Conservation (phyloP, 257 asterid species). For the Ocimum tenuiflorum region DNA sequence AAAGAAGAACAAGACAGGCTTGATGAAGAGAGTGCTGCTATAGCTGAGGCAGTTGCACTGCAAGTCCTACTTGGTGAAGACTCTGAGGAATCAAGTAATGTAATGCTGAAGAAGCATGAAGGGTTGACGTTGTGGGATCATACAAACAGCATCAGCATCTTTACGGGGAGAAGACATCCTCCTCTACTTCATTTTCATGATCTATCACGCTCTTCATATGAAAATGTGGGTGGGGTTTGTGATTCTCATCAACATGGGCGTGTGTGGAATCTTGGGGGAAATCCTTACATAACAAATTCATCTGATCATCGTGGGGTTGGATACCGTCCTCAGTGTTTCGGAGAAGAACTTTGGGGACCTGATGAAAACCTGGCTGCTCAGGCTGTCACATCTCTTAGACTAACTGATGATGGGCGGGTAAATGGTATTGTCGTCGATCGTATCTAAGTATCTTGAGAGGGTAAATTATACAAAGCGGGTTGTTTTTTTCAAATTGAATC, state of each 20-base stretch:
- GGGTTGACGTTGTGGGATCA: slow-evolving; percentile 48
- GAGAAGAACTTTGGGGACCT: slow-evolving; percentile 22
- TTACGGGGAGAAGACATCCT: slow-evolving; percentile 26
- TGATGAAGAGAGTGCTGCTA: slow-evolving; percentile 79
- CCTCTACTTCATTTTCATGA: slow-evolving; percentile 32
- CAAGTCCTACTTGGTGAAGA: slow-evolving; percentile 80
- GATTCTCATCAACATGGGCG: slow-evolving; percentile 16
- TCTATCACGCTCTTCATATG: slow-evolving; percentile 31
- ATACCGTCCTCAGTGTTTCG: slow-evolving; percentile 26
- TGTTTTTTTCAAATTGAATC: background rate
- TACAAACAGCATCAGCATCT: slow-evolving; percentile 27
- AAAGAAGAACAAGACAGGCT: slow-evolving; percentile 83
- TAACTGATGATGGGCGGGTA: slow-evolving; percentile 33
- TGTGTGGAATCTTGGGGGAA: slow-evolving; percentile 27
- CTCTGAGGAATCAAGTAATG: slow-evolving; percentile 45
- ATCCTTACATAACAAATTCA: slow-evolving; percentile 19
- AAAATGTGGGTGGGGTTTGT: slow-evolving; percentile 21
- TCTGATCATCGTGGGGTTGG: slow-evolving; percentile 19
- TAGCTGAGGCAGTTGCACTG: slow-evolving; percentile 84
- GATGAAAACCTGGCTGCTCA: slow-evolving; percentile 32
- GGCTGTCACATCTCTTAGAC: slow-evolving; percentile 39
- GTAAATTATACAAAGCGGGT: background rate
- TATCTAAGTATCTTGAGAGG: slow-evolving; percentile 4
- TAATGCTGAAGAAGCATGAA: slow-evolving; percentile 43
- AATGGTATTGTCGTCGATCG: slow-evolving; percentile 24